Base-by-base conservation (phyloP, 1,139 yeast species). In the Diutina ranongensis region DNA sequence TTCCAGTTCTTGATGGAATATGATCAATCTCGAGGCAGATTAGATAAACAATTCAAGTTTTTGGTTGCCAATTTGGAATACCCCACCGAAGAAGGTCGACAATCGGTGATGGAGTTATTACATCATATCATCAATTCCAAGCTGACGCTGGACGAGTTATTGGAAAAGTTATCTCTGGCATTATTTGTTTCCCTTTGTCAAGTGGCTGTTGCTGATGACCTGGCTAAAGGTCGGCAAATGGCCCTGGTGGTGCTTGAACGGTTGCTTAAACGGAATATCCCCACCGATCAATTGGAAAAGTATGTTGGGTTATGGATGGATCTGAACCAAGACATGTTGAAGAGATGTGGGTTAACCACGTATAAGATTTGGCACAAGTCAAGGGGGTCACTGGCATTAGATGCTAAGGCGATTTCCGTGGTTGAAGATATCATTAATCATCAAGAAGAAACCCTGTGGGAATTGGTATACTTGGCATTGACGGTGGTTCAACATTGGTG, bases 1-100 rank as follows among this genome's bases (percentile, higher is more conserved):
- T 84, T 80, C 61, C 92, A 82, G 57, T 94, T 92, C 56, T 65
- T 92, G 56, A 84, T 89, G 82, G 96, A 88, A 56, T 92, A 86
- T 57, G 97, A 95, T 55, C 97, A 92, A 64, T 89, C 97, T 31
- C 76, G 81, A 56, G 89, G 94, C 4, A 77, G 88, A 52, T 63
- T 92, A 46, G 94, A 85, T 53, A 85, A 82, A 55, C 95, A 86
- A 55, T 80, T 89, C 62, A 80, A 82, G 52, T 81, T 83, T 57
- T 70, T 92, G 62, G 83, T 89, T n/a, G 78, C 78, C 51, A 92
- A 94, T 59, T 67, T 94, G 56, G 74, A 80, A 25, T 94, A 94
- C 58, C 92, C 95, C 13, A 81, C 95, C 4, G 83, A 83, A 50
- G 75, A 79, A 42, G 99, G 98, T 46, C 74, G 97, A 47, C 82